Evolutionary conservation across 1,284 basidiomycete genomes (phyloP).

Genomic region (Puccinia polysora): DNA sequence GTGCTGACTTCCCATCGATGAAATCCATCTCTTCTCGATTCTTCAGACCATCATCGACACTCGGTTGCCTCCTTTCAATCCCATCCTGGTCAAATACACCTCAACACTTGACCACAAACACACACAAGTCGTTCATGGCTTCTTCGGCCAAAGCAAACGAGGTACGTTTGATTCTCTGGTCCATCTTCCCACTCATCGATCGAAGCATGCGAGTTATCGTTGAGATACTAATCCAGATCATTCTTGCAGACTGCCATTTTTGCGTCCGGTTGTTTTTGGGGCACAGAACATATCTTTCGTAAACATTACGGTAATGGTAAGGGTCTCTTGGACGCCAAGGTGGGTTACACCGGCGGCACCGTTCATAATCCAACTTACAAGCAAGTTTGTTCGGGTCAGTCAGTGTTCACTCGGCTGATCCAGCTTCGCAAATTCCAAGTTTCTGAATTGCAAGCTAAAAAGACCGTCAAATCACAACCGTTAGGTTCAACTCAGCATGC

Average conservation of each 20-base stretch:
- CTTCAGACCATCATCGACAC: background rate
- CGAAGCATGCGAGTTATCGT: background rate
- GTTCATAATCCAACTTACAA: slow-evolving; percentile 31
- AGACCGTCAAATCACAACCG: too few species aligned
- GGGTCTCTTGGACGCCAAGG: slow-evolving; percentile 30
- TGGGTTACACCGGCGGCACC: slow-evolving; percentile 38
- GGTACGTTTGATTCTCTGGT: background rate
- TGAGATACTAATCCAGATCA: too few species aligned
- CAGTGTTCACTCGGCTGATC: too few species aligned
- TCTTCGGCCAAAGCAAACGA: background rate
- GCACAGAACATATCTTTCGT: slow-evolving; percentile 49
- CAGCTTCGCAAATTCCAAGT: background rate
- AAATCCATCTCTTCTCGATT: slow-evolving; percentile 1
- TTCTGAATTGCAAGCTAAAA: background rate
- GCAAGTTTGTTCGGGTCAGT: slow-evolving; percentile 33
- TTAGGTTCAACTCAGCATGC: slow-evolving; percentile 80
- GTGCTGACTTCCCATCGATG: background rate
- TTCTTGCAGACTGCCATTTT: slow-evolving; percentile 60
- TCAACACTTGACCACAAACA: background rate
- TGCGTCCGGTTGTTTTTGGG: slow-evolving; percentile 65
- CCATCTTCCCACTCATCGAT: background rate
- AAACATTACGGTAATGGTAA: slow-evolving; percentile 28
- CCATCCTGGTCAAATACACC: background rate
- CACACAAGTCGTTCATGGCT: slow-evolving; percentile 10
- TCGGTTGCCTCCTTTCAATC: slow-evolving; percentile 13